These are phyloP conservation scores for Pseudodiploospora longispora DNA, from an alignment of 2,329 filamentous ascomycete genomes.

Conservation along the genomic window DNA sequence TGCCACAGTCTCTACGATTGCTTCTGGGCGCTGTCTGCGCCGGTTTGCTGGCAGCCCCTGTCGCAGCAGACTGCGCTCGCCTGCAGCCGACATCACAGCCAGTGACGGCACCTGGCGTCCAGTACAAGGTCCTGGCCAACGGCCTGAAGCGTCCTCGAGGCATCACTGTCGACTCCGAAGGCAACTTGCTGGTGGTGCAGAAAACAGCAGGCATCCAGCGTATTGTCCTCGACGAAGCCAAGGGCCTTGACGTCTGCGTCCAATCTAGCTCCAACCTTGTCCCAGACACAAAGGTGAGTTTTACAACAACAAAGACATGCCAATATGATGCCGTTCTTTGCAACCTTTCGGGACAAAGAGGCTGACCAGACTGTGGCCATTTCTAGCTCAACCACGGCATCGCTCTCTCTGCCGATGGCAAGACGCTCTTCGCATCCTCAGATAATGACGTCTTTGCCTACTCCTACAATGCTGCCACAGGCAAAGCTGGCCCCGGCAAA, in stretches of 20 bases:
- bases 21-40: background rate
- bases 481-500: conserved; percentile 33
- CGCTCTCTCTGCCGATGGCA: conserved; percentile 36
- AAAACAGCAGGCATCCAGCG: conserved; percentile 23
- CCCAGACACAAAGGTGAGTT: conserved; percentile 16
- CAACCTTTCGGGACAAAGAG: too few species aligned
- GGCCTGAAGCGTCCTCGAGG: conserved; percentile 20
- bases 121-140: conserved; percentile 18
- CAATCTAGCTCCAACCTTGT: conserved; percentile 20
- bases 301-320: background rate
- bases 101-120: conserved; percentile 16
- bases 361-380: background rate
- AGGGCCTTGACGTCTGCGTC: conserved; percentile 21
- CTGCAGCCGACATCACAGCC: conserved; percentile 9
- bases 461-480: conserved; percentile 45
- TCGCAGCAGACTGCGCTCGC: conserved; percentile 7
- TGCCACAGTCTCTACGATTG: background rate
- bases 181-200: conserved; percentile 30
- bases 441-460: conserved; percentile 47
- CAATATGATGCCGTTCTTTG: background rate
- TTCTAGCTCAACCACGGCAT: conserved; percentile 42
- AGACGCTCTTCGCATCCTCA: conserved; percentile 44
- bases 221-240: conserved; percentile 23
- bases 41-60: background rate
- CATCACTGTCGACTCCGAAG: conserved; percentile 25